Conservation (phyloP, 441 rosid species). For the Dalechampia spathulata region DNA sequence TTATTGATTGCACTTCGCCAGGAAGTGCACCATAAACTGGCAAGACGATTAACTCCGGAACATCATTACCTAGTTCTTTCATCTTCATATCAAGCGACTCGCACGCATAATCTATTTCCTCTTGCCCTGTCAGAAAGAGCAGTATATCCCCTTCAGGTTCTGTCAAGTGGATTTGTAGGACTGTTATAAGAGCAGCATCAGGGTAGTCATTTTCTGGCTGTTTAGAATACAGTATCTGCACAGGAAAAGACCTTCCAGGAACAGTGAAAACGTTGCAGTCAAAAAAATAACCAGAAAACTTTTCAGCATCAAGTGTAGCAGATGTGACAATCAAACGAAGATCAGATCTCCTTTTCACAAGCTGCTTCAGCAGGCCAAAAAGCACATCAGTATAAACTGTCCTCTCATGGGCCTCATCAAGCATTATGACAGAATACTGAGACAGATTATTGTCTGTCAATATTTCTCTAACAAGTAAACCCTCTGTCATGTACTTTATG, state of each 20-base stretch:
- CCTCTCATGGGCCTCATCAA: constrained; percentile 91
- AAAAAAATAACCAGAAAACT: constrained; percentile 71
- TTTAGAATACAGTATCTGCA: constrained; percentile 66
- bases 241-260: constrained; percentile 83
- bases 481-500: constrained; percentile 88
- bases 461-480: constrained; percentile 73
- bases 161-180: constrained; percentile 73
- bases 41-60: too few species aligned
- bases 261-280: constrained; percentile 71
- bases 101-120: too few species aligned
- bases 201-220: constrained; percentile 78
- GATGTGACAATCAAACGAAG: constrained; percentile 76
- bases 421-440: constrained; percentile 68
- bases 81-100: too few species aligned
- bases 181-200: constrained; percentile 72
- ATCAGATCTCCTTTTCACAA: constrained; percentile 56
- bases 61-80: too few species aligned
- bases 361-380: constrained; percentile 69
- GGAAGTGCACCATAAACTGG: too few species aligned
- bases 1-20: too few species aligned
- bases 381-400: constrained; percentile 78
- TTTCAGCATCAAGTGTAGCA: constrained; percentile 82
- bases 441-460: constrained; percentile 56
- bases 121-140: constrained; percentile 79
- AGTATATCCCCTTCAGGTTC: constrained; percentile 82